A percentile compares a stretch with the other conserved stretches of the same genome.
phyloP scores from a whole-genome alignment of 495 filamentous ascomycete genomes.

The Wilcoxina mikolae region DNA sequence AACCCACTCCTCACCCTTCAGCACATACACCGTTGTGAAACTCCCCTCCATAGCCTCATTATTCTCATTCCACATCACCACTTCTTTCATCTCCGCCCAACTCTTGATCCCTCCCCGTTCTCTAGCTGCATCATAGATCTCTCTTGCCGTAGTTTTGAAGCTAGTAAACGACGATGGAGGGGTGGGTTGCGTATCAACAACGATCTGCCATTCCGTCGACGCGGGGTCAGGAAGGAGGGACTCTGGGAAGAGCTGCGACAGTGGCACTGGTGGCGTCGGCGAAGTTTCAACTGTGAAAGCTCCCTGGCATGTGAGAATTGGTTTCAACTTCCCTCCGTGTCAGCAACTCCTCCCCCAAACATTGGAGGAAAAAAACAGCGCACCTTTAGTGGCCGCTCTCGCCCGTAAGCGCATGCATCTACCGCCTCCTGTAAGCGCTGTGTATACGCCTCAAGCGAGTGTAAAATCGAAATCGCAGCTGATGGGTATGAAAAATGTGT shows the following conservation, averaged over 20 bases:
- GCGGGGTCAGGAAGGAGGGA: constrained; percentile 27
- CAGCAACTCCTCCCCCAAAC: neutral
- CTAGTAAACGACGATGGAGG: constrained; percentile 48
- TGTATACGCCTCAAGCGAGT: neutral
- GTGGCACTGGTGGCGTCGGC: constrained; percentile 36
- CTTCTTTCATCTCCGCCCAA: constrained; percentile 45
- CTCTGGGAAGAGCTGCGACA: constrained; percentile 42
- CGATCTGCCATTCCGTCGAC: constrained; percentile 33
- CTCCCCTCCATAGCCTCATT: constrained; percentile 76
- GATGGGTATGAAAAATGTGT: constrained; percentile 45
- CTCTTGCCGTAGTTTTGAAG: constrained; percentile 59
- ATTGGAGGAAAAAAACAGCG: neutral
- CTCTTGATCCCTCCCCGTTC: constrained; percentile 39
- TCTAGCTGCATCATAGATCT: constrained; percentile 51
- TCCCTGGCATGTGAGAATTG: neutral
- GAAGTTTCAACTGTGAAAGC: constrained; percentile 33
- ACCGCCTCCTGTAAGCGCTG: constrained; percentile 8
- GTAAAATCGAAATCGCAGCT: constrained; percentile 1
- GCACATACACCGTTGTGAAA: constrained; percentile 59
- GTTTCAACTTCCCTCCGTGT: neutral
- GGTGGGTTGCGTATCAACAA: constrained; percentile 41
- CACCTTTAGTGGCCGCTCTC: constrained; percentile 7
- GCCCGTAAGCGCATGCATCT: neutral
- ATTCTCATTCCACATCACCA: constrained; percentile 52
- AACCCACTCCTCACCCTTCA: constrained; percentile 49